Conservation (phyloP, 2,329 filamentous ascomycete genomes). For the Hymenoscyphus scutula region DNA sequence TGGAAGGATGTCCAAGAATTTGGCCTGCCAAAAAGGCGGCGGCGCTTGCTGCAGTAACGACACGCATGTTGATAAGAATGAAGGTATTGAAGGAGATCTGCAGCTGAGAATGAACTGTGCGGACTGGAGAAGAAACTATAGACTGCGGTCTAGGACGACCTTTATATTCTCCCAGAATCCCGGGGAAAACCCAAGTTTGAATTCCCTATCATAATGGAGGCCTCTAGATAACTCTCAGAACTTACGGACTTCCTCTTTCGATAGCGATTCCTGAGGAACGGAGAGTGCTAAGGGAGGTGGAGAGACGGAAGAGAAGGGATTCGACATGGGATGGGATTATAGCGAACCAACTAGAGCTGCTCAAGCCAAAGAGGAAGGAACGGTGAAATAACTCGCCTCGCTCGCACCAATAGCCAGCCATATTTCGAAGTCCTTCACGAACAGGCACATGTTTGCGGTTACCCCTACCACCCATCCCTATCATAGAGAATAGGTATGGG, state of each 20-base stretch:
- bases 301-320: not conserved
- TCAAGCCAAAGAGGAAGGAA: slow-evolving; percentile 8
- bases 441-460: not conserved
- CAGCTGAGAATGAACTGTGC: slow-evolving; percentile 4
- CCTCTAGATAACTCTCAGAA: not conserved
- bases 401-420: not conserved
- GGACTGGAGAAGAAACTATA: slow-evolving; percentile 5
- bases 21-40: slow-evolving; percentile 10
- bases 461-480: not conserved
- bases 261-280: not conserved
- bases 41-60: slow-evolving; percentile 6
- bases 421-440: slow-evolving; percentile 1
- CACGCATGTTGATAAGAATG: slow-evolving; percentile 14
- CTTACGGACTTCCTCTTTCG: slow-evolving; percentile 11
- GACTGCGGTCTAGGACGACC: not conserved
- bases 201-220: not conserved
- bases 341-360: not conserved
- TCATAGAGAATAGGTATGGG: not conserved
- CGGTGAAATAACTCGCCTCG: not conserved
- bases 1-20: slow-evolving; percentile 10
- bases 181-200: slow-evolving; percentile 1
- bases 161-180: not conserved
- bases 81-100: not conserved
- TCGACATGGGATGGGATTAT: not conserved
- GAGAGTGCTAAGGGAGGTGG: slow-evolving; percentile 1